Evolutionary conservation across 139 green algal genomes (phyloP).

Genomic region (Chlorella ohadii): DNA sequence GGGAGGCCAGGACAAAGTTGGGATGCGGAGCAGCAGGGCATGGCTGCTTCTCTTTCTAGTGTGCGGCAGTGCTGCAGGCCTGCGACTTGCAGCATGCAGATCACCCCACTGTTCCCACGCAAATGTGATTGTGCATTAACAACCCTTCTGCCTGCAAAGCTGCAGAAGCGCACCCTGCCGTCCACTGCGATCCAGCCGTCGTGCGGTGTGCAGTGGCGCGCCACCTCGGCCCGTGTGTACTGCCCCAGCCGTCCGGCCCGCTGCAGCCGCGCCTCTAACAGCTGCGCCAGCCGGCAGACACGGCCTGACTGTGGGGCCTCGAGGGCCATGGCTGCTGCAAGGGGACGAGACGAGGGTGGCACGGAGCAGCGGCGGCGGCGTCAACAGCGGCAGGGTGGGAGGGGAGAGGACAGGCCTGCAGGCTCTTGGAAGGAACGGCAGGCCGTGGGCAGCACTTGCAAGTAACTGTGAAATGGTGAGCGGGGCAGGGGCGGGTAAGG

Average conservation of each 20-base stretch:
- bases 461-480: no score
- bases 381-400: neutral
- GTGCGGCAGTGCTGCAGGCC: no score
- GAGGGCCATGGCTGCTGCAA: neutral
- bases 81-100: neutral
- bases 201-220: conserved; percentile 10
- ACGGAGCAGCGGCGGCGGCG: neutral
- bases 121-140: no score
- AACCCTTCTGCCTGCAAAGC: no score
- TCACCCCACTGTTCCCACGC: no score
- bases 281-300: neutral
- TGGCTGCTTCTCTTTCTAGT: no score
- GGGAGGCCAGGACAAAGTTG: neutral
- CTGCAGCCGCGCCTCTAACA: neutral
- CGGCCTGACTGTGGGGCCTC: neutral
- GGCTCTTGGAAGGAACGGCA: no score
- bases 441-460: no score
- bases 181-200: conserved; percentile 18
- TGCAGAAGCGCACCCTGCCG: conserved; percentile 16
- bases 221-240: conserved; percentile 23
- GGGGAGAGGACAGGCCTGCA: no score
- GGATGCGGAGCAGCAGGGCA: no score
- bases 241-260: neutral
- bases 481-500: no score
- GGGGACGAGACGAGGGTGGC: neutral